Evolutionary conservation across 805 yeast species (phyloP).

Genomic region (Saturnispora sanitii): DNA sequence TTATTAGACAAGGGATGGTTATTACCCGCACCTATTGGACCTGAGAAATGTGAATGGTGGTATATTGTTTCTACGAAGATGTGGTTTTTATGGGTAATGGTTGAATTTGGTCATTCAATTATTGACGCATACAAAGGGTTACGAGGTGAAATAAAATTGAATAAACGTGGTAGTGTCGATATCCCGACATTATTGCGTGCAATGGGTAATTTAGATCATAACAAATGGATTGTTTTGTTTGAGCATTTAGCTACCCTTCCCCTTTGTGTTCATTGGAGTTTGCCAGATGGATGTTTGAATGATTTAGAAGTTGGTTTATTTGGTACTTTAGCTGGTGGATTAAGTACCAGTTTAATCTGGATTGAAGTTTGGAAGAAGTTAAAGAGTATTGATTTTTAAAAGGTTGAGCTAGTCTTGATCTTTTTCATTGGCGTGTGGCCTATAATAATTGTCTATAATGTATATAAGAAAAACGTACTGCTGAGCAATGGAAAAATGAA

Average conservation of each 20-base stretch:
- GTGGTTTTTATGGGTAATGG: constrained; percentile 29
- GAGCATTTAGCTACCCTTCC: constrained; percentile 29
- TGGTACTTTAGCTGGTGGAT: constrained; percentile 23
- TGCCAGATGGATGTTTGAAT: constrained; percentile 25
- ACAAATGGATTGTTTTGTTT: constrained; percentile 14
- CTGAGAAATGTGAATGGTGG: constrained; percentile 18
- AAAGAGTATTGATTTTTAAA: constrained; percentile 3
- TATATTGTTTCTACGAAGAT: constrained; percentile 25
- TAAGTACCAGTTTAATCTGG: constrained; percentile 19
- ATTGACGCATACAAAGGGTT: background rate
- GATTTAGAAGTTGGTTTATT: constrained; percentile 27
- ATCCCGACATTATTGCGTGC: constrained; percentile 2
- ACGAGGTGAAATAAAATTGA: background rate
- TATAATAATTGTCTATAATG: too few relatives aligned
- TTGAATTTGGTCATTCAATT: constrained; percentile 21
- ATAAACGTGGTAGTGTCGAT: too few relatives aligned
- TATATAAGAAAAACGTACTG: too few relatives aligned
- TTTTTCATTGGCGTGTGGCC: too few relatives aligned
- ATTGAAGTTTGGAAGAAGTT: constrained; percentile 11
- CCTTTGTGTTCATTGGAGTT: constrained; percentile 31
- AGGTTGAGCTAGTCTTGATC: too few relatives aligned
- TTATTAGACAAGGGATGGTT: constrained; percentile 27
- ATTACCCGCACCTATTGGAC: constrained; percentile 13
- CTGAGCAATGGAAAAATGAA: too few relatives aligned
- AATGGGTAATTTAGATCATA: constrained; percentile 8